Evolutionary conservation across 208 protist species (phyloP).

Genomic region (Crithidia mellificae): DNA sequence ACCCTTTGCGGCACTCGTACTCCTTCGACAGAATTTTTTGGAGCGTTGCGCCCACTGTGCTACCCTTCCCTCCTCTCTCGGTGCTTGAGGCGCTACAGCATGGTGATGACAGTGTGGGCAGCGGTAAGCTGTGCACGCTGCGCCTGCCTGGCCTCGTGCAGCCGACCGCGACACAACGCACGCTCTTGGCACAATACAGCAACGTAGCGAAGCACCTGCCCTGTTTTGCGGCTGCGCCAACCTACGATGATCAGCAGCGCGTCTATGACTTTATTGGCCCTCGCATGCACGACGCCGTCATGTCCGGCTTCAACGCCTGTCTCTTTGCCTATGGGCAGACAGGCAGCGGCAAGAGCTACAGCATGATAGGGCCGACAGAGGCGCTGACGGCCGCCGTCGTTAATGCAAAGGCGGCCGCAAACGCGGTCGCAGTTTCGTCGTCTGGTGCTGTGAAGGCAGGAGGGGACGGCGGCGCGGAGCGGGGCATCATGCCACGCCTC

Average conservation of each 20-base stretch:
- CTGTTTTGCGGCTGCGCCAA: slow-evolving; percentile 47
- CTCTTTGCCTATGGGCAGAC: slow-evolving; percentile 93
- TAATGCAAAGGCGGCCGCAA: background rate
- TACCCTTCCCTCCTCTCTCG: slow-evolving; percentile 40
- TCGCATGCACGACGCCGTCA: slow-evolving; percentile 62
- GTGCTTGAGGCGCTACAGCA: slow-evolving; percentile 15
- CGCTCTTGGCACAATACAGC: slow-evolving; percentile 14
- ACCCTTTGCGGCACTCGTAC: slow-evolving; percentile 49
- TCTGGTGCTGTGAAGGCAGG: background rate
- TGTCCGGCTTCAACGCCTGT: slow-evolving; percentile 89
- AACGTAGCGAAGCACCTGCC: slow-evolving; percentile 39
- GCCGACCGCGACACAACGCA: slow-evolving; percentile 9
- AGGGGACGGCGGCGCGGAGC: slow-evolving; percentile 30
- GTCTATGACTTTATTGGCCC: slow-evolving; percentile 83
- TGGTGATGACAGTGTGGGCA: slow-evolving; percentile 2
- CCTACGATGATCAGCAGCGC: slow-evolving; percentile 65
- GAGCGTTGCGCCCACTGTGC: slow-evolving; percentile 48
- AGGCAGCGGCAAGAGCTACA: slow-evolving; percentile 90
- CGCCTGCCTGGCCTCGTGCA: background rate
- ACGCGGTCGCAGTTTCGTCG: too few species aligned
- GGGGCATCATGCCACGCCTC: slow-evolving; percentile 82
- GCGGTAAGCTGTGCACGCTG: background rate
- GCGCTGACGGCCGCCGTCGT: slow-evolving; percentile 16
- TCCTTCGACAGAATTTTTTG: slow-evolving; percentile 81
- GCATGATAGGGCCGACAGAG: slow-evolving; percentile 81